Conservation (phyloP, 169 alveolate species). For the Eimeria nieschulzi region DNA sequence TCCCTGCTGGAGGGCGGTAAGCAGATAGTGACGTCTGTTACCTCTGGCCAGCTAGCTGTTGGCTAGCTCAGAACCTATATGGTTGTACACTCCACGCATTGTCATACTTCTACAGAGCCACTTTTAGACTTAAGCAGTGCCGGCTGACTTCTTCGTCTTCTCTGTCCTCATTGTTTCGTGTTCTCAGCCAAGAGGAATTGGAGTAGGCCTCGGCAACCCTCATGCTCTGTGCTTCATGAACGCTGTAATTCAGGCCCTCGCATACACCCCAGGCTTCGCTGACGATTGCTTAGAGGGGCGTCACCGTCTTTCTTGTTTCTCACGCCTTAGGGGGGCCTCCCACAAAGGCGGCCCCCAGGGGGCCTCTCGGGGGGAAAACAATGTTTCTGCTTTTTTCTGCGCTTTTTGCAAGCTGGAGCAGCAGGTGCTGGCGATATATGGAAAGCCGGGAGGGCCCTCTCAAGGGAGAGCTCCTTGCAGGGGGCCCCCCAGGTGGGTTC, state of each 20-base stretch:
- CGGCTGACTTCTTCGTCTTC: neutral
- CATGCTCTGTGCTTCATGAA: slow-evolving; percentile 66
- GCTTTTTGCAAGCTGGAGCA: slow-evolving; percentile 81
- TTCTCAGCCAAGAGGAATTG: slow-evolving; percentile 21
- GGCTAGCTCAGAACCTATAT: neutral
- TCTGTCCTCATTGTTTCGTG: neutral
- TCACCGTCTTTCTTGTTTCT: slow-evolving; percentile 40
- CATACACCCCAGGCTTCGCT: slow-evolving; percentile 72
- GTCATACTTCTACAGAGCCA: neutral
- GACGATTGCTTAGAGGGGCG: slow-evolving; percentile 58
- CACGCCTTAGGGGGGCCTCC: slow-evolving; percentile 23
- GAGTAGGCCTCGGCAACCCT: slow-evolving; percentile 67
- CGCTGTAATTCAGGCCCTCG: slow-evolving; percentile 70
- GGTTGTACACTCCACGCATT: neutral
- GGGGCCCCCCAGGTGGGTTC: slow-evolving; percentile 35
- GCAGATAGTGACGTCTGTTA: slow-evolving; percentile 1
- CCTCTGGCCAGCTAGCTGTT: neutral
- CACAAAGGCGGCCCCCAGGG: slow-evolving; percentile 11
- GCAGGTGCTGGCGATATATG: slow-evolving; percentile 75
- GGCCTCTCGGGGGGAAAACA: neutral
- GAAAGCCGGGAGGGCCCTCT: slow-evolving; percentile 51
- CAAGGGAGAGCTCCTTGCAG: neutral
- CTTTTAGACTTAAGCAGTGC: too few relatives aligned
- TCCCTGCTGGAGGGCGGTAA: slow-evolving; percentile 53
- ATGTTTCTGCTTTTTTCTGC: slow-evolving; percentile 66